phyloP scores from a whole-genome alignment of 208 protist species.

The Pavlovales sp. region DNA sequence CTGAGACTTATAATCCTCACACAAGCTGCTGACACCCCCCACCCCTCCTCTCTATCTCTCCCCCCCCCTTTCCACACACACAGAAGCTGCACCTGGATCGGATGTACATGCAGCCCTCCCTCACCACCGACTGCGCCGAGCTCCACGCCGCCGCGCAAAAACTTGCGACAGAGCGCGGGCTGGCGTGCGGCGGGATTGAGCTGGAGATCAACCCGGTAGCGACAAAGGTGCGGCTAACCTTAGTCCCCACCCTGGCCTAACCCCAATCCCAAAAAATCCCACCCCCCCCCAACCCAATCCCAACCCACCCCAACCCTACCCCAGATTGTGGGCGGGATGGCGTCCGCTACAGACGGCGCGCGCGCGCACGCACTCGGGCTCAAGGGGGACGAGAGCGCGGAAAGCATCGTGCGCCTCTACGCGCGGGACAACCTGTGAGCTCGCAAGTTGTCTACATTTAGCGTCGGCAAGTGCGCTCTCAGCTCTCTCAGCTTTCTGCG shows the following conservation, averaged over 20 bases:
- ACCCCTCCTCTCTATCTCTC: too few relatives aligned
- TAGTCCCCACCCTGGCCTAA: neutral
- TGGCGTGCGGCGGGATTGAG: neutral
- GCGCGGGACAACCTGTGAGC: neutral
- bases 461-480: too few relatives aligned
- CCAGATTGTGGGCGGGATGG: neutral
- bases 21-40: too few relatives aligned
- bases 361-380: neutral
- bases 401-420: neutral
- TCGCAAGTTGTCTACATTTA: too few relatives aligned
- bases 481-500: too few relatives aligned
- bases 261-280: neutral
- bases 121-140: neutral
- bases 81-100: neutral
- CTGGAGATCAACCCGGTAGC: too few relatives aligned
- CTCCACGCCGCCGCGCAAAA: neutral
- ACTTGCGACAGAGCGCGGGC: neutral
- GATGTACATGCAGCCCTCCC: neutral
- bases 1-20: too few relatives aligned
- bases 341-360: neutral
- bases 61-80: too few relatives aligned
- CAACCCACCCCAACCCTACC: too few relatives aligned
- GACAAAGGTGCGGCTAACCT: neutral
- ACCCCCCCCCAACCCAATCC: neutral
- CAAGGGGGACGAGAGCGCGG: constrained; percentile 11